These are phyloP conservation scores for Coffea canephora DNA, from an alignment of 257 asterid species.

Conservation along the genomic window DNA sequence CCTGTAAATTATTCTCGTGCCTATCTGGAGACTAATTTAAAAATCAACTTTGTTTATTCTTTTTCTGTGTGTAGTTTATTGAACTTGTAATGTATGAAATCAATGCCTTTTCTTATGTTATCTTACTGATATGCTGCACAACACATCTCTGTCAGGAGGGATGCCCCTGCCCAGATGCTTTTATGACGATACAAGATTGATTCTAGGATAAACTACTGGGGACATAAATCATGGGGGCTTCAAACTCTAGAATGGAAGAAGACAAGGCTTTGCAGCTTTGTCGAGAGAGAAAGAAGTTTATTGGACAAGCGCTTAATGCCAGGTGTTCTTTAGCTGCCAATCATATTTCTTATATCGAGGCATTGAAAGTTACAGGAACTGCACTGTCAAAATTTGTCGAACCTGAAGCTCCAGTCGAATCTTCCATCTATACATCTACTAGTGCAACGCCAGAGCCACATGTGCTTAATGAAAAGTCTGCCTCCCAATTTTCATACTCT, in stretches of 20 bases:
- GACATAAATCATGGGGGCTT: slow-evolving; percentile 66
- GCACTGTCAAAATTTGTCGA: slow-evolving; percentile 76
- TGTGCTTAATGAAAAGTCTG: slow-evolving; percentile 46
- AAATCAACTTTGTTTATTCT: no score
- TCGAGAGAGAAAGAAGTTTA: slow-evolving; percentile 83
- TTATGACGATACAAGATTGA: not conserved
- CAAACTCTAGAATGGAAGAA: slow-evolving; percentile 78
- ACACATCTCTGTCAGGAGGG: not conserved
- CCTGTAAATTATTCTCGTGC: not conserved
- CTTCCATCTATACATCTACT: slow-evolving; percentile 42
- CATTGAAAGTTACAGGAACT: slow-evolving; percentile 58
- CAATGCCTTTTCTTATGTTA: not conserved
- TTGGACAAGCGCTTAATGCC: slow-evolving; percentile 92
- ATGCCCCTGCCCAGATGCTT: not conserved
- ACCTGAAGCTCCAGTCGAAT: slow-evolving; percentile 51
- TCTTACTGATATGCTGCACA: not conserved
- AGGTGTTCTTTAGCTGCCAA: slow-evolving; percentile 88
- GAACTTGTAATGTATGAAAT: not conserved
- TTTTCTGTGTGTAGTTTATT: not conserved
- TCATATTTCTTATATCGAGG: slow-evolving; percentile 70
- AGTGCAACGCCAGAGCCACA: slow-evolving; percentile 51
- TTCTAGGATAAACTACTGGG: not conserved
- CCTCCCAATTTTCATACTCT: slow-evolving; percentile 58
- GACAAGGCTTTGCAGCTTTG: slow-evolving; percentile 91
- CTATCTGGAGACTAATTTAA: not conserved